Evolutionary conservation across 371 early-diverging fungal species (phyloP), one percentile per base, ranked within the genome.

Genomic region (Mucor indicus): DNA sequence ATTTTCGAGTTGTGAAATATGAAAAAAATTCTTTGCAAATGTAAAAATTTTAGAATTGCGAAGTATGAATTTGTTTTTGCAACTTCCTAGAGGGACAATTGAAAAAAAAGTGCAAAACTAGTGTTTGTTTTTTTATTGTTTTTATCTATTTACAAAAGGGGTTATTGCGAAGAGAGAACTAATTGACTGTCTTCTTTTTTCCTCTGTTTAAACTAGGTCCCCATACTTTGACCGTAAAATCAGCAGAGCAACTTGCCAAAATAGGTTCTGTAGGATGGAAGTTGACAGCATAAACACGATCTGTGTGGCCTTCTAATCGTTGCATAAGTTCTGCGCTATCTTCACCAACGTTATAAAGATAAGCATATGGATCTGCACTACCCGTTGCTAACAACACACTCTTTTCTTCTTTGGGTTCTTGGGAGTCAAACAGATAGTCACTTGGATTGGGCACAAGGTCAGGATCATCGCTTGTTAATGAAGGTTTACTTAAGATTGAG

Each of bases 181-280:
- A 70, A 24, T 61, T 58, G 33, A 72, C 56, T 1, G 62, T 52
- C 52, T 75, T 75, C 55, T 75, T 75, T 57, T 75, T 75, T 25
- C 66, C 64, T 59, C 75, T 60, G 27, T 68, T 31, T 31, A 59
- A 56, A 39, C 60, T 77, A 12, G 79, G 78, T 8, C 80, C 78
- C 93, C 93, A 93, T 4, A 93, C 64, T 58, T 87, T 89, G 52
- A 93, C 80, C 11, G 86, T 87, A 53, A 79, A 83, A 59, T 93
- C 93, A 10, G 93, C 90, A 13, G 90, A 90, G 44, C 91, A 86
- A 20, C 85, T 85, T 1, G 86, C 87, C 32, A 93, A 65, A 16
- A 89, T 79, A 11, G 89, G 85, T 38, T 93, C 90, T 1, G 75
- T 75, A 10, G 92, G 91, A 63, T 92, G 92, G 52, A 91, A 93